Base-by-base conservation (phyloP, 371 early-diverging fungal species). In the Fennellomyces sp. region DNA sequence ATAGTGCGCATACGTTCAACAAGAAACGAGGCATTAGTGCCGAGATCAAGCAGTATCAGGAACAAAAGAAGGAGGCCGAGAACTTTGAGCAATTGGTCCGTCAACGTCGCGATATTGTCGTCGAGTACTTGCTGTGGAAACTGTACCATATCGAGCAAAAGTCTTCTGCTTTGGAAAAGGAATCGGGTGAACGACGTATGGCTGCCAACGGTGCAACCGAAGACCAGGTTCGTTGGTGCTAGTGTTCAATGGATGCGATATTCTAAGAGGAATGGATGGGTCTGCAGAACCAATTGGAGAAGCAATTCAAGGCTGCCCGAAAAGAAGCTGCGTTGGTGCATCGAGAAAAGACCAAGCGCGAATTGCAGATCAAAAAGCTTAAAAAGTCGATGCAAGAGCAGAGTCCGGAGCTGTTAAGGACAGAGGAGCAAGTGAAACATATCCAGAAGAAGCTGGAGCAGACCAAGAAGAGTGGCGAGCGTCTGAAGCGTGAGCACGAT, bases 61-160 rank as follows among this genome's bases (percentile, higher is more conserved):
- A 92, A 64, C 96, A 97, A 73, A 91, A 95, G 69, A 88, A 86
- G 17, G 96, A 98, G 58, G 93, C 94, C 5, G 94, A 94, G 56
- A 79, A 83, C 3, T 97, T 88, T 74, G 91, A 94, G 61, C 71
- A 78, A 25, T 72, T 92, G 52, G 77, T 85, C 19, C 72, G 69
- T 19, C 82, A 89, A 56, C 63, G 82, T 66, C 75, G 79, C 23
- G 78, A 85, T 30, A 66, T 90, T 52, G 69, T 86, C 1, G 74
- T 88, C 10, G 82, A 84, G 36, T 88, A 91, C 60, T 70, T 94
- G 52, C 79, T 96, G 31, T 95, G 95, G 94, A 92, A 91, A 63
- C 82, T 97, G 26, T 97, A 85, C 72, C 96, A 97, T 61, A 78
- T 92, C 25, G 92, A 94, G 58, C 57, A 73, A 41, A 84, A 84